Evolutionary conservation across 2,329 filamentous ascomycete species (phyloP), one percentile per base, ranked within the genome.

Genomic region (Cytospora paraplurivora): DNA sequence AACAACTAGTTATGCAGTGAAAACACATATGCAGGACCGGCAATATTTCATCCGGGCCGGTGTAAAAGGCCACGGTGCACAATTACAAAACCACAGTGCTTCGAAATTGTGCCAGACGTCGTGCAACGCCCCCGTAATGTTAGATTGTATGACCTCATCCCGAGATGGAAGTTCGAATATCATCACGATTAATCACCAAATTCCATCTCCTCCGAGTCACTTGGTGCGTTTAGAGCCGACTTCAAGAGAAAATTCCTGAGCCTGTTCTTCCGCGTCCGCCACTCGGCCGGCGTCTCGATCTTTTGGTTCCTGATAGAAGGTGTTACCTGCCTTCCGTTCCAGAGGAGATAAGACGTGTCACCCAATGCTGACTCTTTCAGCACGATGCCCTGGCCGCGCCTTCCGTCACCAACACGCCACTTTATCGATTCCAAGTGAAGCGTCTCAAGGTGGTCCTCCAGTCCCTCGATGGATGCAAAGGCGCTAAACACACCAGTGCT

Each of bases 341-440:
- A 21, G 35, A 50, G 58, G 11, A 56, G n/a, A 15, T 58, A 50
- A n/a, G 21, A 34, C 2, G 41, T 50, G 4, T 13, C 11, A 7
- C 35, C n/a, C 34, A 32, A 17, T 1, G 33, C 15, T 21, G 38
- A 10, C 17, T 34, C 41, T 6, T 37, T 33, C 5, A 33, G 4
- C 10, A 59, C 27, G 11, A 51, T 33, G 12, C 50, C 59, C 7
- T 15, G 4, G 4, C 44, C 37, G 11, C 19, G 21, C 5, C 32
- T 27, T 2, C 63, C 52, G 27, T 65, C 63, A 6, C 56, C 63
- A 32, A 62, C 33, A 3, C 35, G 15, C 59, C 47, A 57, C 2
- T 35, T 37, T 3, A 56, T 17, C 32, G 35, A 15, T 2, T 17
- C 12, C 34, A 65, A 4, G 21, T 63, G 60, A 4, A 27, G 11